These are phyloP conservation scores for Yamadazyma akitaensis DNA, from an alignment of 805 yeast genomes.

Conservation along the genomic window DNA sequence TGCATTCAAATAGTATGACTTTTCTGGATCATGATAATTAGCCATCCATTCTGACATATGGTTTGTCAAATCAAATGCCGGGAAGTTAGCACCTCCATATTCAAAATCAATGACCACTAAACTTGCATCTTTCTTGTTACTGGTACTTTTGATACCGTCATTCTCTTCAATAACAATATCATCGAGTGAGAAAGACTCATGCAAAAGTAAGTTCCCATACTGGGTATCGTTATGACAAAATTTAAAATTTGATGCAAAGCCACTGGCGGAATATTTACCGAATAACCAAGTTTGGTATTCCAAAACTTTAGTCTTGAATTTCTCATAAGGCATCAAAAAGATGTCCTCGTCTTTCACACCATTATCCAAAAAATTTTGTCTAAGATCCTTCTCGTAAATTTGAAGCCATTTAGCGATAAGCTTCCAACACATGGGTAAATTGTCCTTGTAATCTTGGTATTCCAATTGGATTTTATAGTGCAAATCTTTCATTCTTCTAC, in stretches of 20 bases:
- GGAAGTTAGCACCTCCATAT: constrained; percentile 85
- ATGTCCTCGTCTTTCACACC: constrained; percentile 31
- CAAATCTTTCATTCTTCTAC: constrained; percentile 93
- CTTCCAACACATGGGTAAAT: constrained; percentile 69
- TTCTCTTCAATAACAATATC: constrained; percentile 24
- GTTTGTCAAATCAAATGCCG: constrained; percentile 88
- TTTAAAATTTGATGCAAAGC: constrained; percentile 49
- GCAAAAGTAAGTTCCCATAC: constrained; percentile 83
- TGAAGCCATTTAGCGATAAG: constrained; percentile 69
- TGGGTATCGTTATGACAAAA: constrained; percentile 97
- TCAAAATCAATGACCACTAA: constrained; percentile 95
- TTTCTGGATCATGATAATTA: constrained; percentile 68
- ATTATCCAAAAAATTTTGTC: constrained; percentile 23
- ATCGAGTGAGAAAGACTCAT: constrained; percentile 50
- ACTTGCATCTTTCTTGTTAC: constrained; percentile 40
- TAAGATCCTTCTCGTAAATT: constrained; percentile 44
- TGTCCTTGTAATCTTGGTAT: constrained; percentile 45
- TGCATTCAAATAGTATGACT: constrained; percentile 50
- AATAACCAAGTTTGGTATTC: constrained; percentile 64
- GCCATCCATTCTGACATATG: constrained; percentile 98
- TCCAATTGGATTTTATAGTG: constrained; percentile 75
- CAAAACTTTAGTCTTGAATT: constrained; percentile 47
- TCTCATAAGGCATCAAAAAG: constrained; percentile 45
- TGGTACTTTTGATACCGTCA: constrained; percentile 23
- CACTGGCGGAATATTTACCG: constrained; percentile 42